Conservation (phyloP, 208 protist species). For the Leishmania martiniquensis region DNA sequence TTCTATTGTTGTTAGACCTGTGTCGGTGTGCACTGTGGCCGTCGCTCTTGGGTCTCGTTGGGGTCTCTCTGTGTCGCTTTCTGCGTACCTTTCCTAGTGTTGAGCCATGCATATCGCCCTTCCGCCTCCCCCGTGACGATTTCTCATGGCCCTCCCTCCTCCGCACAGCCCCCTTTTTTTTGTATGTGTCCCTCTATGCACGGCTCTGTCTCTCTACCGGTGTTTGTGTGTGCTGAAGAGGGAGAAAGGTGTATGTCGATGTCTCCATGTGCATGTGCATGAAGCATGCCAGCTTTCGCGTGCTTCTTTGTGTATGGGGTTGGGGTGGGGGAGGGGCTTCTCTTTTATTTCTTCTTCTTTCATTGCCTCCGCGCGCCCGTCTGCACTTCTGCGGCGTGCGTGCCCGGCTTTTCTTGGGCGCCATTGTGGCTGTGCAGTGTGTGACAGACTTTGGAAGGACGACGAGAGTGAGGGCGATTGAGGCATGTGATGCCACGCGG, state of each 20-base stretch:
- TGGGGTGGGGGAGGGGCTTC: too few species aligned
- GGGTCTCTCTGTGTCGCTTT: not conserved
- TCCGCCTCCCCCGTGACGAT: not conserved
- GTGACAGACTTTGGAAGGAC: not conserved
- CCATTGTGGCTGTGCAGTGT: not conserved
- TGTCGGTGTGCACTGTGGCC: not conserved
- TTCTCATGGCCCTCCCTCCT: not conserved
- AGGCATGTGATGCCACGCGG: not conserved
- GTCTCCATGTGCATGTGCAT: not conserved
- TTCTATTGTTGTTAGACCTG: not conserved
- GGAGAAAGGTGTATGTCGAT: not conserved
- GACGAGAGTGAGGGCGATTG: not conserved
- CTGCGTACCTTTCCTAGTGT: conserved; percentile 13
- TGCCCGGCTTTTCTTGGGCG: not conserved
- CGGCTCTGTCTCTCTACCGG: not conserved
- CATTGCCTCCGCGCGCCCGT: not conserved
- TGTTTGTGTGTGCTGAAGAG: not conserved
- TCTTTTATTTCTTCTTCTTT: not conserved
- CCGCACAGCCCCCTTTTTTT: conserved; percentile 4
- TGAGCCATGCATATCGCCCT: not conserved
- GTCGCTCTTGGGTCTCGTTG: not conserved
- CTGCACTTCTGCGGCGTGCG: not conserved
- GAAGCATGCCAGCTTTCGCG: not conserved
- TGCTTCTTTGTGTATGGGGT: too few species aligned
- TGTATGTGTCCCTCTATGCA: not conserved